These are phyloP conservation scores for Pichia californica DNA, from an alignment of 805 yeast species.

Conservation along the genomic window DNA sequence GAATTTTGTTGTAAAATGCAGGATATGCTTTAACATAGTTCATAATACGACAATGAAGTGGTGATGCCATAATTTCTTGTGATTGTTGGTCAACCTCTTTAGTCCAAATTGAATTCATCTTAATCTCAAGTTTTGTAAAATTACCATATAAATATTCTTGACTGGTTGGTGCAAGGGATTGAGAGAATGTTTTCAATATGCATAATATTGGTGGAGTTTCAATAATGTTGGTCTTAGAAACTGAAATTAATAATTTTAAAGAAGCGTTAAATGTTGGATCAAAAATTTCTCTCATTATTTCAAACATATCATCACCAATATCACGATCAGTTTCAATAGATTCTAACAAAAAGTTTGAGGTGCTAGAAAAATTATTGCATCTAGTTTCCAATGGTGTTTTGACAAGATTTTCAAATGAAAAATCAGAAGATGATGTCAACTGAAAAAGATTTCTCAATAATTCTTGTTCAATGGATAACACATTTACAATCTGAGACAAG, in stretches of 20 bases:
- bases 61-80: slow-evolving; percentile 30
- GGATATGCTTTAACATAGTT: slow-evolving; percentile 44
- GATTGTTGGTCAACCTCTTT: slow-evolving; percentile 52
- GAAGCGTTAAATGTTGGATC: slow-evolving; percentile 22
- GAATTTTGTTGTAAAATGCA: slow-evolving; percentile 36
- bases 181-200: slow-evolving; percentile 35
- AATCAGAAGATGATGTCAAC: slow-evolving; percentile 35
- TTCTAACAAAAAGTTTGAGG: slow-evolving; percentile 10
- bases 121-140: slow-evolving; percentile 46
- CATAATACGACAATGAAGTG: slow-evolving; percentile 28
- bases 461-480: slow-evolving; percentile 38
- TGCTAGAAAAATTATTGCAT: slow-evolving; percentile 13
- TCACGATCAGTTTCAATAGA: slow-evolving; percentile 28
- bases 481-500: slow-evolving; percentile 11
- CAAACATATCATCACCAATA: slow-evolving; percentile 22
- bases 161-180: slow-evolving; percentile 39
- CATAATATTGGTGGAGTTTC: slow-evolving; percentile 38
- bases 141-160: slow-evolving; percentile 58
- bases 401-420: slow-evolving; percentile 37
- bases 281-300: slow-evolving; percentile 29
- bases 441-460: slow-evolving; percentile 39
- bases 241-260: slow-evolving; percentile 28
- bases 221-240: slow-evolving; percentile 33
- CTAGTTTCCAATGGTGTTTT: slow-evolving; percentile 25
- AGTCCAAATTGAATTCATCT: slow-evolving; percentile 50